These are phyloP conservation scores for Discostella pseudostelligera DNA, from an alignment of 108 stramenopile species.

Conservation along the genomic window DNA sequence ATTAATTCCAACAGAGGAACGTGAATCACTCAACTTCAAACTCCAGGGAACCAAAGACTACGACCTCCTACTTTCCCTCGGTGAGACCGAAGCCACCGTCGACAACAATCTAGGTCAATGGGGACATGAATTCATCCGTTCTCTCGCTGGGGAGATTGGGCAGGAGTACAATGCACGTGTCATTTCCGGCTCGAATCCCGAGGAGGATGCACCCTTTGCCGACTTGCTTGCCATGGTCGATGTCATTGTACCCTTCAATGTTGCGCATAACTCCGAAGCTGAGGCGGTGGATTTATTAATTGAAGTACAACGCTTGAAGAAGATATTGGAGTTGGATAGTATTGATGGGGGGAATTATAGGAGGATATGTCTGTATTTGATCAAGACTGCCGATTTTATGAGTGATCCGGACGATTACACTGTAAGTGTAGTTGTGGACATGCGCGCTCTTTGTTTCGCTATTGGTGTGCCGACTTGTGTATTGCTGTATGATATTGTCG, in stretches of 20 bases:
- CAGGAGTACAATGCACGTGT: conserved; percentile 92
- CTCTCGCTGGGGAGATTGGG: conserved; percentile 96
- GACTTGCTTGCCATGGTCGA: conserved; percentile 92
- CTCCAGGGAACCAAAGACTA: conserved; percentile 82
- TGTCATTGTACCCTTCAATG: conserved; percentile 96
- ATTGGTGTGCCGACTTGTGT: too few relatives aligned
- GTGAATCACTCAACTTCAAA: conserved; percentile 93
- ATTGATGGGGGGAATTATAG: conserved; percentile 94
- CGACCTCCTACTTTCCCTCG: conserved; percentile 45
- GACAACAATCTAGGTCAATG: conserved; percentile 87
- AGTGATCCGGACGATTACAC: conserved; percentile 88
- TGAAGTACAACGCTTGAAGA: conserved; percentile 91
- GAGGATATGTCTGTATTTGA: conserved; percentile 95
- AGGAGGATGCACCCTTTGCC: conserved; percentile 65
- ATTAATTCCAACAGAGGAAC: conserved; percentile 53
- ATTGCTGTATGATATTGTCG: too few relatives aligned
- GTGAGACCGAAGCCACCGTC: conserved; percentile 49
- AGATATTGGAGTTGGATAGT: conserved; percentile 67
- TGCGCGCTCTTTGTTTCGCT: too few relatives aligned
- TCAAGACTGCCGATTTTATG: conserved; percentile 96
- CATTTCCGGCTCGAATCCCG: conserved; percentile 69
- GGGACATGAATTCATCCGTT: conserved; percentile 98
- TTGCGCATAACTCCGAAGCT: conserved; percentile 97
- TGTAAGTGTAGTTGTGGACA: too few relatives aligned
- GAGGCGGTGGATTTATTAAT: conserved; percentile 98